Base-by-base conservation (phyloP, 257 asterid species). In the Nyctanthes arbortristis region DNA sequence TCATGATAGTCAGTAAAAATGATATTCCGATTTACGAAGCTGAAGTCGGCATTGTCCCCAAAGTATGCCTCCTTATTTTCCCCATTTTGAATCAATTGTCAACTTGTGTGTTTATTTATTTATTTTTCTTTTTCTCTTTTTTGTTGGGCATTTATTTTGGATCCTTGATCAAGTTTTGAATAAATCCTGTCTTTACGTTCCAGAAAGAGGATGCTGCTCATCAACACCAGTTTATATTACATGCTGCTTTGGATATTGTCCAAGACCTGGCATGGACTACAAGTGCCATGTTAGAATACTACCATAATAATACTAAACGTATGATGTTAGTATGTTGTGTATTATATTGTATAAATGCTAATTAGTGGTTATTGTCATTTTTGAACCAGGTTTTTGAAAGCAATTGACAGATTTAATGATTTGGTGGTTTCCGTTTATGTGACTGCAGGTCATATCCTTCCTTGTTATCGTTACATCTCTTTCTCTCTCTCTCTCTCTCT, bases 381-480 rank as follows among this genome's bases (percentile, higher is more conserved):
- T 27, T 32, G 58, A 37, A 72, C 69, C 91, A 94, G 96, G 99
- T 89, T 91, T 73, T 81, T 86, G 45, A 94, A 86, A 77, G 88
- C 82, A 66, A 84, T 91, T 5, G 97, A 94, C 76, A 79, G 96
- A 75, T 94, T 94, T 78, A 88, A 89, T 60, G 99, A 91, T 80
- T 74, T 87, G 85, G 92, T 84, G 80, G 98, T 91, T n/a, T 91
- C 97, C 3, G 96, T 94, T 6, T 88, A 91, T 63, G 97, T 94
- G 61, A 91, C 96, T 75, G 97, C 97, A 55, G 99, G 99, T 83
- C 99, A 94, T 94, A 94, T 94, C 97, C 97, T 90, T 20, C 88
- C 97, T n/a, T n/a, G 0, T n/a, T 60, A 8, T n/a, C n/a, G 3
- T 58, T 61, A 27, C 60, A 16, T 66, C 29, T 9, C 63, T 37